Percentiles rank a stretch among this genome's conserved stretches.
Evolutionary conservation across 2,329 filamentous ascomycete species (phyloP).

Genomic region (Trichoderma sp.): DNA sequence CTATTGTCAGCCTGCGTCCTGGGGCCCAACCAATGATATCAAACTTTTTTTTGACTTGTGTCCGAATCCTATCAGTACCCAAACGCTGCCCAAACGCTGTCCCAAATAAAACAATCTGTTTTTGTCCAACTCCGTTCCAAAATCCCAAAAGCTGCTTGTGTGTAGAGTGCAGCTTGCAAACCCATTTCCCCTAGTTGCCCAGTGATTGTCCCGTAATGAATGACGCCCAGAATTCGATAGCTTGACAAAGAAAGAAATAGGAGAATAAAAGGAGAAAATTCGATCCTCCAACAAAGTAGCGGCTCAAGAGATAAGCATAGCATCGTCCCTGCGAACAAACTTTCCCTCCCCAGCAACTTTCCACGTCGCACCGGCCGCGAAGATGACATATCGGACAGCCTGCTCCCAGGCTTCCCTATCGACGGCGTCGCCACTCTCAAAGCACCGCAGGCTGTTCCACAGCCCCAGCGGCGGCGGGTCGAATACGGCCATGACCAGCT

Average conservation of each 20-base stretch:
- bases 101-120: background rate
- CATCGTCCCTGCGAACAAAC: conserved; percentile 39
- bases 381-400: conserved; percentile 45
- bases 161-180: background rate
- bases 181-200: background rate
- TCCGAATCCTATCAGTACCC: background rate
- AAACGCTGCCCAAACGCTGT: background rate
- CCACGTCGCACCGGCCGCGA: conserved; percentile 44
- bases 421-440: conserved; percentile 53
- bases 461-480: conserved; percentile 31
- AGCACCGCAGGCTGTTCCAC: conserved; percentile 48
- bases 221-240: background rate
- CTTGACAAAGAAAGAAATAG: background rate
- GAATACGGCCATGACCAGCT: conserved; percentile 48
- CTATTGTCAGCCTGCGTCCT: background rate
- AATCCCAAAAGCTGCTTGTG: background rate
- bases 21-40: background rate
- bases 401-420: conserved; percentile 51
- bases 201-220: background rate
- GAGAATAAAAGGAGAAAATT: background rate
- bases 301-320: background rate
- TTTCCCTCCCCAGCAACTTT: conserved; percentile 47
- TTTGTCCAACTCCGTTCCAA: background rate
- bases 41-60: no score
- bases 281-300: background rate